Percentiles rank a stretch among this genome's conserved stretches.
These are phyloP conservation scores for Ilyonectria destructans DNA, from an alignment of 2,329 filamentous ascomycete genomes.

Conservation along the genomic window DNA sequence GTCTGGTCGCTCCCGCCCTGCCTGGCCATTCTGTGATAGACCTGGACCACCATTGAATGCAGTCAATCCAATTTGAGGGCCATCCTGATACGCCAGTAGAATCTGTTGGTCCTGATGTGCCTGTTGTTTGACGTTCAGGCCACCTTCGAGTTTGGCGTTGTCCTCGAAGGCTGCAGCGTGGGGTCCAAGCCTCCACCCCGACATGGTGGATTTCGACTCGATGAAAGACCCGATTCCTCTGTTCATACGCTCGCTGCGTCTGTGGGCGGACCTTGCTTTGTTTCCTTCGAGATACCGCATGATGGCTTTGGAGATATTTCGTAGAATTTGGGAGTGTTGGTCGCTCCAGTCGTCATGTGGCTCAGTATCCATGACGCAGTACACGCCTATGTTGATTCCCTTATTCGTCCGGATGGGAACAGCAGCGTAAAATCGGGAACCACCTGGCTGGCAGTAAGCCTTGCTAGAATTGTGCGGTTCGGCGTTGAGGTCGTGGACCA, in stretches of 20 bases:
- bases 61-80: no score
- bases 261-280: conserved; percentile 47
- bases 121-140: conserved; percentile 41
- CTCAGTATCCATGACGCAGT: conserved; percentile 50
- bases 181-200: conserved; percentile 43
- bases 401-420: conserved; percentile 16
- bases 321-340: conserved; percentile 47
- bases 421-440: conserved; percentile 54
- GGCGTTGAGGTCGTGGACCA: conserved; percentile 54
- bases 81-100: neutral
- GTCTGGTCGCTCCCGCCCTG: neutral
- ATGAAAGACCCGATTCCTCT: conserved; percentile 58
- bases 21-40: neutral
- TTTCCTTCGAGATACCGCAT: conserved; percentile 57
- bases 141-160: conserved; percentile 28
- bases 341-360: conserved; percentile 44
- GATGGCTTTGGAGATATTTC: conserved; percentile 52
- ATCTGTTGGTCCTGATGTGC: neutral
- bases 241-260: conserved; percentile 57
- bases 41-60: neutral
- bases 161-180: conserved; percentile 4
- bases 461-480: conserved; percentile 51
- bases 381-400: conserved; percentile 61
- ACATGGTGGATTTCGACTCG: conserved; percentile 53
- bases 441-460: conserved; percentile 44